These are phyloP conservation scores for Gaertneriomyces sp. DNA, from an alignment of 192 early-diverging fungal genomes.

Conservation along the genomic window DNA sequence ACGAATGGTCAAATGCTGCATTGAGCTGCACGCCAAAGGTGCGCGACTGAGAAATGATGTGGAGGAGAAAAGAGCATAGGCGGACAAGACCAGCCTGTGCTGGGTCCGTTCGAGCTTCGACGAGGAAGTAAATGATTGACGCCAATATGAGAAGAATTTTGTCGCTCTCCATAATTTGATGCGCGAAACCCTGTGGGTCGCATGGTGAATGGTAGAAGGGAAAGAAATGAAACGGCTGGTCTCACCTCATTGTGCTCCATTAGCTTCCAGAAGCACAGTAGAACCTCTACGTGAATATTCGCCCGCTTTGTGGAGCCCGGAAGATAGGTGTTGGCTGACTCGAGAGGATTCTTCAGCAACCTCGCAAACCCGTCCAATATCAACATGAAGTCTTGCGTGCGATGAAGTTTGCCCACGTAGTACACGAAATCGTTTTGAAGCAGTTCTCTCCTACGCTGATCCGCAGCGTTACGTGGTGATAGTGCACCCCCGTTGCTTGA, in stretches of 20 bases:
- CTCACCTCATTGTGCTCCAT: slow-evolving; percentile 72
- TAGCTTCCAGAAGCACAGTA: slow-evolving; percentile 84
- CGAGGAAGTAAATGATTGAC: slow-evolving; percentile 58
- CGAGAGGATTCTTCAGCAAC: slow-evolving; percentile 78
- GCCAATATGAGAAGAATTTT: slow-evolving; percentile 59
- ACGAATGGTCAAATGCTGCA: slow-evolving; percentile 47
- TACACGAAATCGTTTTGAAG: slow-evolving; percentile 70
- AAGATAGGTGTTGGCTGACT: slow-evolving; percentile 69
- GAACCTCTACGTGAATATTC: slow-evolving; percentile 59
- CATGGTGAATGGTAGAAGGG: slow-evolving; percentile 19
- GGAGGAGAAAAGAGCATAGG: slow-evolving; percentile 68
- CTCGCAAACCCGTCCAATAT: slow-evolving; percentile 71
- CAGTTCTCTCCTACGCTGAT: slow-evolving; percentile 1
- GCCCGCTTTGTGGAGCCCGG: slow-evolving; percentile 73
- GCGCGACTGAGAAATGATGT: slow-evolving; percentile 67
- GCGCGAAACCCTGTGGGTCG: slow-evolving; percentile 54
- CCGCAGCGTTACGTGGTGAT: neutral
- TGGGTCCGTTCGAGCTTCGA: slow-evolving; percentile 57
- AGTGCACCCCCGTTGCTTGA: slow-evolving; percentile 7
- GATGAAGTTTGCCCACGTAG: slow-evolving; percentile 78
- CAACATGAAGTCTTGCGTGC: slow-evolving; percentile 78
- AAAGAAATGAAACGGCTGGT: slow-evolving; percentile 14
- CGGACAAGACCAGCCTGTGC: slow-evolving; percentile 72
- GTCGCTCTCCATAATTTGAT: slow-evolving; percentile 58
- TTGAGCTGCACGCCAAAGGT: slow-evolving; percentile 66